Evolutionary conservation across 176 grass and related monocot species (phyloP).

Genomic region (Hyparrhenia diplandra): DNA sequence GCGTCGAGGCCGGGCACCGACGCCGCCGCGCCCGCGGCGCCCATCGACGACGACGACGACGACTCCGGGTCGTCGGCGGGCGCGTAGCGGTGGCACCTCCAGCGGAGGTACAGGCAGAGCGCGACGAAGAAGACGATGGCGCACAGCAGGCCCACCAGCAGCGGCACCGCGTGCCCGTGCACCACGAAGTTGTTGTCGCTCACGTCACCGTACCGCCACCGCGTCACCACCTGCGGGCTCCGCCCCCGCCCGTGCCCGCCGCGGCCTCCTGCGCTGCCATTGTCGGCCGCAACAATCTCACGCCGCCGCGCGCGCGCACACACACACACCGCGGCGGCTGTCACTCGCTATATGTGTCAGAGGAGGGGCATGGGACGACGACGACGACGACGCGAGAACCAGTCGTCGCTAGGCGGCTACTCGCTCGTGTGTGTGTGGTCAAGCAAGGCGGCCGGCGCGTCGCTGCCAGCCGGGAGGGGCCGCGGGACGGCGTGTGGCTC

Average conservation of each 20-base stretch:
- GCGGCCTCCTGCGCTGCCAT: slow-evolving; percentile 51
- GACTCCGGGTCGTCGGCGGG: slow-evolving; percentile 1
- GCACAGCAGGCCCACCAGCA: slow-evolving; percentile 31
- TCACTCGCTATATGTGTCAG: neutral
- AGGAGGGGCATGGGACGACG: no score
- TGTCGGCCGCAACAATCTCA: neutral
- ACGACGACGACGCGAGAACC: no score
- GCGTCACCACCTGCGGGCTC: slow-evolving; percentile 18
- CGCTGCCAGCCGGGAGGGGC: neutral
- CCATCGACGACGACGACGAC: no score
- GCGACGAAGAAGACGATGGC: slow-evolving; percentile 30
- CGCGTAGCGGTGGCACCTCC: slow-evolving; percentile 24
- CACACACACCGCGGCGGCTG: no score
- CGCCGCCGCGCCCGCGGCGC: no score
- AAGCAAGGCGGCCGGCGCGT: no score
- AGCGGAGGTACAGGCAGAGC: slow-evolving; percentile 43
- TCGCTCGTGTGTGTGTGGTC: no score
- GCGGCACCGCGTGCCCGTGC: slow-evolving; percentile 32
- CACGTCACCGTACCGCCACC: slow-evolving; percentile 50
- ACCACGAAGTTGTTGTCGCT: slow-evolving; percentile 54
- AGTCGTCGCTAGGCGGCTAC: no score
- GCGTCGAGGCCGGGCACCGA: slow-evolving; percentile 28
- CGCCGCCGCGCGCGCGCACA: no score
- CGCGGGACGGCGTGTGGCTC: neutral
- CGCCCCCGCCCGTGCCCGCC: slow-evolving; percentile 17